A percentile compares a stretch with the other conserved stretches of the same genome.
phyloP scores from a whole-genome alignment of 768 basidiomycete genomes.

The Russula foetens region DNA sequence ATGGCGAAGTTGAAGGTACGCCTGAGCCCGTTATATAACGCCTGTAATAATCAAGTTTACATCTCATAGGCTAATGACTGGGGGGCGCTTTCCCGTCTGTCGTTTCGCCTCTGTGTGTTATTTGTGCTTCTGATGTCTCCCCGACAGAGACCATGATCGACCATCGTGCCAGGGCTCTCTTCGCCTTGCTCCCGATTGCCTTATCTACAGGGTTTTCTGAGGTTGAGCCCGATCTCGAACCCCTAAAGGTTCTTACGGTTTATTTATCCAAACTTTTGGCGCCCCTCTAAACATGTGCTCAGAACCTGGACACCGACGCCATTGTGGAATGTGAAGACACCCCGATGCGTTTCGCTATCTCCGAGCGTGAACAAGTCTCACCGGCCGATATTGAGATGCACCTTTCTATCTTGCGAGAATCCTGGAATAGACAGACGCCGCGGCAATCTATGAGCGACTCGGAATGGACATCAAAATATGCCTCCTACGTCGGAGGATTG shows the following conservation, averaged over 20 bases:
- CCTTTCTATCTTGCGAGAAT: constrained; percentile 22
- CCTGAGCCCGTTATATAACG: not conserved
- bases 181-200: constrained; percentile 37
- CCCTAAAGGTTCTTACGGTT: constrained; percentile 36
- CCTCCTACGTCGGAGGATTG: constrained; percentile 31
- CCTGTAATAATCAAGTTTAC: not conserved
- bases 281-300: not conserved
- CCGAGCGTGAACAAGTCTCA: constrained; percentile 18
- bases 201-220: constrained; percentile 41
- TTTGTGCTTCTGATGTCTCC: not conserved
- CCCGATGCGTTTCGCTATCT: constrained; percentile 29
- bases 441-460: constrained; percentile 33
- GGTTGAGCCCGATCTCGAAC: constrained; percentile 37
- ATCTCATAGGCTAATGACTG: constrained; percentile 48
- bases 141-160: constrained; percentile 40
- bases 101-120: not conserved
- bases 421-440: constrained; percentile 27
- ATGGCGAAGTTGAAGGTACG: constrained; percentile 63
- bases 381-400: constrained; percentile 23
- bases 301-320: constrained; percentile 48
- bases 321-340: constrained; percentile 34
- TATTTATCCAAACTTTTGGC: not conserved
- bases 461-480: constrained; percentile 36
- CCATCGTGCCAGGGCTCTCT: constrained; percentile 35
- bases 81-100: constrained; percentile 54